Evolutionary conservation across 1,139 yeast species (phyloP), one percentile per base, ranked within the genome.

Genomic region (Pichia sp.): DNA sequence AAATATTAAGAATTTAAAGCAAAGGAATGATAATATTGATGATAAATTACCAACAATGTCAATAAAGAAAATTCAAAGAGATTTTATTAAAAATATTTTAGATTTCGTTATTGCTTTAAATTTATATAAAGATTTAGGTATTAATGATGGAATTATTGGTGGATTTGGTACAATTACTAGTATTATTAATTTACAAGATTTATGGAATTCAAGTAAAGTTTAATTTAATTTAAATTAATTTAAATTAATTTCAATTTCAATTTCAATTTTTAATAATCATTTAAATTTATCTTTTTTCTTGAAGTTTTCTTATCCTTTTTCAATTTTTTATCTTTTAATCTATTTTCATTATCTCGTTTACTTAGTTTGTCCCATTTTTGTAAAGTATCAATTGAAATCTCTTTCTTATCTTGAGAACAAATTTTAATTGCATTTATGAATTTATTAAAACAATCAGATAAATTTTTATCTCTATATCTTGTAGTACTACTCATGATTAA

Each of bases 161-260:
- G 69, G 82, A 52, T 90, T 94, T 39, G 97, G 97, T 63, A 73
- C 84, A 30, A 69, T 86, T 51, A 87, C 97, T 30, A 83, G 96
- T 36, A 51, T 82, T 46, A 70, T 89, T 66, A 96, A 96, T 34
- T 71, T 87, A 50, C 76, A 73, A 60, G 89, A 86, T 56, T 67
- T 84, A 53, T 90, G 92, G 92, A 66, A 51, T 38, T 39, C 46
- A 5, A 11, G 26, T 42, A 39, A 40, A 16, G 29, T 22, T 11
- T 32, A 12, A 32, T 4, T 6, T 12, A 8, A 20, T 11, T 2
- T 23, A 11, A 16, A 7, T 2, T 29, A 16, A 22, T 8, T n/a
- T n/a, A n/a, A n/a, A n/a, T n/a, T n/a, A n/a, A n/a, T n/a, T n/a
- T n/a, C n/a, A n/a, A n/a, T n/a, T n/a, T n/a, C n/a, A n/a, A n/a